Conservation (phyloP, 495 filamentous ascomycete genomes). For the Podospora appendiculata region DNA sequence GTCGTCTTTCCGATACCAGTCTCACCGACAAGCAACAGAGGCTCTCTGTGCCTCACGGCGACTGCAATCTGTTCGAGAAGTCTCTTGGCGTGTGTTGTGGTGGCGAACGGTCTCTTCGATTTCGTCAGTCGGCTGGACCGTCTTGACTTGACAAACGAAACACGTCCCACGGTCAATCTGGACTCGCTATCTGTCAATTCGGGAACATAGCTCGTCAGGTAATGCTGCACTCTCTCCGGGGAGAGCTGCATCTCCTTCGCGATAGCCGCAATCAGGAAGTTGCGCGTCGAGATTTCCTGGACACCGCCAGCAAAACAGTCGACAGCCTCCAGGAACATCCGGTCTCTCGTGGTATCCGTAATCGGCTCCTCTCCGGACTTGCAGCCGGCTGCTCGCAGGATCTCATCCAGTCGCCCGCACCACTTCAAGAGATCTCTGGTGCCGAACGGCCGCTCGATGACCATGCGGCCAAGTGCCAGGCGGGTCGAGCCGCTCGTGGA, state of each 20-base stretch:
- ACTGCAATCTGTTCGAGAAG: conserved; percentile 79
- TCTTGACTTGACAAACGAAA: conserved; percentile 42
- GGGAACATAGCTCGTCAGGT: conserved; percentile 59
- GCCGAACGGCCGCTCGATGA: conserved; percentile 52
- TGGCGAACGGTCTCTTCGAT: conserved; percentile 56
- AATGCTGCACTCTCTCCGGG: conserved; percentile 65
- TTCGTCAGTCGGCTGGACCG: conserved; percentile 33
- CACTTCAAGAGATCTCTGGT: conserved; percentile 86
- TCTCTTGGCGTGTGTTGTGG: conserved; percentile 60
- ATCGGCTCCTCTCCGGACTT: conserved; percentile 69
- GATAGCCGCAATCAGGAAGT: conserved; percentile 55
- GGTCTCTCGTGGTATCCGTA: conserved; percentile 62
- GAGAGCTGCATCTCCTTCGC: conserved; percentile 82
- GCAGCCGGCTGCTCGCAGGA: conserved; percentile 50
- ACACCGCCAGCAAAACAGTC: conserved; percentile 82
- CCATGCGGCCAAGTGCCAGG: conserved; percentile 45
- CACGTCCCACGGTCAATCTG: conserved; percentile 60
- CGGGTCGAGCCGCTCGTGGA: conserved; percentile 43
- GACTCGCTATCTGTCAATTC: conserved; percentile 49
- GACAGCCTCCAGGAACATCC: conserved; percentile 82
- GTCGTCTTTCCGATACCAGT: conserved; percentile 98
- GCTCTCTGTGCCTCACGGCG: conserved; percentile 75
- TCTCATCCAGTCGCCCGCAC: conserved; percentile 63
- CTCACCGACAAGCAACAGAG: conserved; percentile 88
- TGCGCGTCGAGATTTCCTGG: conserved; percentile 54